These are phyloP conservation scores for Pseudopithomyces maydicus DNA, from an alignment of 2,329 filamentous ascomycete genomes.

Conservation along the genomic window DNA sequence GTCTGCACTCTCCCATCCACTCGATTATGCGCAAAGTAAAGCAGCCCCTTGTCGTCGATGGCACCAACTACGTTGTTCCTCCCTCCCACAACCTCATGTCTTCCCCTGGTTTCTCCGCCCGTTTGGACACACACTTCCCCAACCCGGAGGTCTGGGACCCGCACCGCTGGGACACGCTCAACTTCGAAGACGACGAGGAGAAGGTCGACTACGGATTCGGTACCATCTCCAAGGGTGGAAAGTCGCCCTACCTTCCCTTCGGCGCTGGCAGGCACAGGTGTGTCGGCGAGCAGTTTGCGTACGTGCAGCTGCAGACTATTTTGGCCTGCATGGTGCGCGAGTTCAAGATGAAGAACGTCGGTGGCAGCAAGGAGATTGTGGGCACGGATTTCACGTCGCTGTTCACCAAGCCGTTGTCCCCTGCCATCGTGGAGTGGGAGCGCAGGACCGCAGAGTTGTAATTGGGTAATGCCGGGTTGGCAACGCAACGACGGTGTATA, in stretches of 20 bases:
- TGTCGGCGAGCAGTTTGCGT: conserved; percentile 96
- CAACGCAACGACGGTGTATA: background rate
- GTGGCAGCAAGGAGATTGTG: conserved; percentile 71
- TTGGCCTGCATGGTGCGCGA: conserved; percentile 74
- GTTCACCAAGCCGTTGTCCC: conserved; percentile 52
- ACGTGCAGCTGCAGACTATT: conserved; percentile 88
- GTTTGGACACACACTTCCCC: conserved; percentile 77
- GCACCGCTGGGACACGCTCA: conserved; percentile 78
- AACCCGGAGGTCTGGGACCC: conserved; percentile 85
- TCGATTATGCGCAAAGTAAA: conserved; percentile 94
- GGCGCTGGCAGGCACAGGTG: conserved; percentile 91
- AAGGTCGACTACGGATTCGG: conserved; percentile 95
- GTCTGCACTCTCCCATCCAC: conserved; percentile 90
- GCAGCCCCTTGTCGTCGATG: conserved; percentile 80
- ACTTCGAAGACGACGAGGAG: conserved; percentile 63
- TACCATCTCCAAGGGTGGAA: conserved; percentile 86
- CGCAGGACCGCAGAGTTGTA: conserved; percentile 55
- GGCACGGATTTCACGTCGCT: conserved; percentile 67
- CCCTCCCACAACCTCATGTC: conserved; percentile 80
- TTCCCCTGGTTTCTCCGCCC: conserved; percentile 80
- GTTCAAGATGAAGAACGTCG: conserved; percentile 79
- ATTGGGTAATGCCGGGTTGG: conserved; percentile 5
- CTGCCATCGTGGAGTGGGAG: conserved; percentile 73
- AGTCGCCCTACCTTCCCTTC: conserved; percentile 90
- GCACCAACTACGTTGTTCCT: conserved; percentile 82